Conservation (phyloP, 2,329 filamentous ascomycete species). For the Lasiodiplodia theobromae region DNA sequence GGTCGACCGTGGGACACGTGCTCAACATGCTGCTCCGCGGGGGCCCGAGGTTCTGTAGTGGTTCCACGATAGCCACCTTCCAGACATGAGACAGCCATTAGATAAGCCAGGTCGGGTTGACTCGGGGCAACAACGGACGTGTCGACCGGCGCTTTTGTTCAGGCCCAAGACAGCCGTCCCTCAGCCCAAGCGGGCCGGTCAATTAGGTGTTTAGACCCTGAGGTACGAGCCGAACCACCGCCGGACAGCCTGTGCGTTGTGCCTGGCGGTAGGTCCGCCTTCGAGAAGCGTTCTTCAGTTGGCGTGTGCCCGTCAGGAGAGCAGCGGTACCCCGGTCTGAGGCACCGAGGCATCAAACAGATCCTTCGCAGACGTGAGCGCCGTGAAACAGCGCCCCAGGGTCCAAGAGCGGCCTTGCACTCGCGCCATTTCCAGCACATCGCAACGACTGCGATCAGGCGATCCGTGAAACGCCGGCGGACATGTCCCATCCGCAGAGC, state of each 20-base stretch:
- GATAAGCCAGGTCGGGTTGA: background rate
- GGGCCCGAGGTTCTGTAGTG: conserved; percentile 2
- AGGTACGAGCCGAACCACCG: background rate
- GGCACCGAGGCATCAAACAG: background rate
- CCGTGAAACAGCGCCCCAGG: conserved; percentile 8
- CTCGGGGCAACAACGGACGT: conserved; percentile 3
- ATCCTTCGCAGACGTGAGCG: background rate
- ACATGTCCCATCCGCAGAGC: background rate
- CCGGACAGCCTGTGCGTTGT: background rate
- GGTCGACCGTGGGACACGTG: conserved; percentile 9
- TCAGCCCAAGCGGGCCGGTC: background rate
- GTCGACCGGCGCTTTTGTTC: conserved; percentile 9
- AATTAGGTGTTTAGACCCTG: background rate
- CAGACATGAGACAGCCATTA: background rate
- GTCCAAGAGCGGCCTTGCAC: background rate
- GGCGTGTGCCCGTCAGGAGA: conserved; percentile 27
- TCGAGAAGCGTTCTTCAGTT: conserved; percentile 11
- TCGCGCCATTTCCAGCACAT: conserved; percentile 7
- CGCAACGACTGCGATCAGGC: conserved; percentile 1
- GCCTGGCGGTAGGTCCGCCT: background rate
- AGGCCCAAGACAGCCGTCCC: background rate
- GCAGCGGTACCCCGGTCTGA: background rate
- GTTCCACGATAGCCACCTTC: background rate
- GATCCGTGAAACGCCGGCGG: background rate
- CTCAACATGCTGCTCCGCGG: conserved; percentile 8